These are phyloP conservation scores for Phytophthora macrochlamydospora DNA, from an alignment of 352 stramenopile species.

Conservation along the genomic window DNA sequence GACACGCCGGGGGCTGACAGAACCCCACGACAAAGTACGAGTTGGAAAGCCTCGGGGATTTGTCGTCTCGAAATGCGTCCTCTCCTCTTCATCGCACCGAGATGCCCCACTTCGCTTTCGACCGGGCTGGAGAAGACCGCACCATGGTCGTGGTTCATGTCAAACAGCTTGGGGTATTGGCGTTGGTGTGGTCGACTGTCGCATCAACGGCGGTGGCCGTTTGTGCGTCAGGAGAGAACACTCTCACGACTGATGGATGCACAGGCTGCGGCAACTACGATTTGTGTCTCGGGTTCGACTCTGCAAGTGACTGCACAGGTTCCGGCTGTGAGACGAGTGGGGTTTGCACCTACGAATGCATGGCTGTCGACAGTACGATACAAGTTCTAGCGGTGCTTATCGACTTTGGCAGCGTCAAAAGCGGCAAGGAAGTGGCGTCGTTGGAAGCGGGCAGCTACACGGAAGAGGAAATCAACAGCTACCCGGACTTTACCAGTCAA, in stretches of 20 bases:
- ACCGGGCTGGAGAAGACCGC: no score
- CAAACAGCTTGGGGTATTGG: not conserved
- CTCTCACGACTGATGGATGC: slow-evolving; percentile 31
- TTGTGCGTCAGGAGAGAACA: slow-evolving; percentile 26
- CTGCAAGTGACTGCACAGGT: slow-evolving; percentile 18
- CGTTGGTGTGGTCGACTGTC: slow-evolving; percentile 2
- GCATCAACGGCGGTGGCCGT: slow-evolving; percentile 6
- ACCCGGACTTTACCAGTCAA: slow-evolving; percentile 23
- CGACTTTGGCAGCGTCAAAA: slow-evolving; percentile 36
- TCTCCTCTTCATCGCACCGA: not conserved
- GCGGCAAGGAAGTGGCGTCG: slow-evolving; percentile 28
- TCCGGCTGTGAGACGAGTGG: slow-evolving; percentile 25
- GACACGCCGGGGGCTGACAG: no score
- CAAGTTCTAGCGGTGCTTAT: slow-evolving; percentile 28
- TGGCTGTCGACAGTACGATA: slow-evolving; percentile 14
- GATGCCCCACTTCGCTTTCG: no score
- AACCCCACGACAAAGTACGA: not conserved
- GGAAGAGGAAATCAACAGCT: slow-evolving; percentile 4
- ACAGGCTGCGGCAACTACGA: slow-evolving; percentile 26
- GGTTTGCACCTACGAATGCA: slow-evolving; percentile 32
- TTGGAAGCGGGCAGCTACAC: slow-evolving; percentile 12
- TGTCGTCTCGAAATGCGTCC: not conserved
- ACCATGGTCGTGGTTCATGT: no score
- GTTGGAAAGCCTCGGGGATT: not conserved
- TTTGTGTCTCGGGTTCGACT: slow-evolving; percentile 31